phyloP scores from a whole-genome alignment of 768 basidiomycete species.

The Lentinula edodes region DNA sequence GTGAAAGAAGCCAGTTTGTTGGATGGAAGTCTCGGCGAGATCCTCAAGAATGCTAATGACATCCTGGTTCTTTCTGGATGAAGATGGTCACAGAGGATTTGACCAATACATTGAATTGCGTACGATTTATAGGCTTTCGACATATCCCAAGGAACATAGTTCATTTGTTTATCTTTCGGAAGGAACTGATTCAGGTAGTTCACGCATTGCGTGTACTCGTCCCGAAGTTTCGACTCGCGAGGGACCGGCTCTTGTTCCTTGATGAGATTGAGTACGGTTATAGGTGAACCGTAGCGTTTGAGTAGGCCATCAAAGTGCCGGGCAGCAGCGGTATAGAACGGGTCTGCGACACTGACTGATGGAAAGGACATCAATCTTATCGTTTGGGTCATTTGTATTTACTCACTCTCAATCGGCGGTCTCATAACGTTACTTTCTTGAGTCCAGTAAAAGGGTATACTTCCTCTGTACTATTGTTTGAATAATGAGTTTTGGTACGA shows the following conservation, averaged over 20 bases:
- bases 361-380: conserved; percentile 1
- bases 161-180: conserved; percentile 79
- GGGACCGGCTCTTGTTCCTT: conserved; percentile 77
- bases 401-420: conserved; percentile 93
- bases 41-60: conserved; percentile 95
- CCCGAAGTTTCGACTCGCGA: conserved; percentile 84
- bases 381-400: neutral
- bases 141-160: conserved; percentile 97
- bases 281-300: conserved; percentile 81
- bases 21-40: conserved; percentile 88
- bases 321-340: conserved; percentile 90
- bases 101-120: conserved; percentile 1
- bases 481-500: neutral
- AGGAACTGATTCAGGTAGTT: conserved; percentile 93
- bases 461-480: conserved; percentile 73
- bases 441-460: conserved; percentile 95
- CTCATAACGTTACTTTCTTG: conserved; percentile 90
- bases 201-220: conserved; percentile 90
- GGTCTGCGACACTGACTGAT: conserved; percentile 89
- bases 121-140: conserved; percentile 90
- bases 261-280: conserved; percentile 91
- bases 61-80: conserved; percentile 81
- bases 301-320: conserved; percentile 91
- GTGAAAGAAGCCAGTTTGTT: conserved; percentile 93
- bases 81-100: neutral